phyloP scores from a whole-genome alignment of 805 yeast species.

The Nakazawaea sp. region DNA sequence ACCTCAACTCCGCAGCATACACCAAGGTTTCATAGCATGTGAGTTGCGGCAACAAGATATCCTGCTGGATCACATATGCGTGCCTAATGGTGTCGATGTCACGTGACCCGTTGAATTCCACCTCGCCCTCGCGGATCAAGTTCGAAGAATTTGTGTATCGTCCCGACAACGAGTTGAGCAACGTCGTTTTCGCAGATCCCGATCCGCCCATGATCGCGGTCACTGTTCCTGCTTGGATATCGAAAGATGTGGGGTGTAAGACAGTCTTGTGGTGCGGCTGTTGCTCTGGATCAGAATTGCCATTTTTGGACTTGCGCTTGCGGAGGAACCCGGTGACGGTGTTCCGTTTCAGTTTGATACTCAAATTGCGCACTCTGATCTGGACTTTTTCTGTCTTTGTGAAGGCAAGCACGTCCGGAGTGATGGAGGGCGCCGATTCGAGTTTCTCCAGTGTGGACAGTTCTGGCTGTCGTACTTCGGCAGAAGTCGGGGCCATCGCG shows the following conservation, averaged over 20 bases:
- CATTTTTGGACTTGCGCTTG: conserved; percentile 7
- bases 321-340: background rate
- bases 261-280: conserved; percentile 25
- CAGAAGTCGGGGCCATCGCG: no score
- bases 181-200: conserved; percentile 82
- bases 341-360: conserved; percentile 14
- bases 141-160: conserved; percentile 29
- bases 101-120: conserved; percentile 32
- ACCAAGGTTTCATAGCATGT: conserved; percentile 65
- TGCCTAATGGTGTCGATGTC: conserved; percentile 24
- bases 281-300: conserved; percentile 14
- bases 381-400: conserved; percentile 19
- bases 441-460: no score
- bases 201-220: conserved; percentile 85
- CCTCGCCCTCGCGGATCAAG: conserved; percentile 28
- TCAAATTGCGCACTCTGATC: conserved; percentile 19
- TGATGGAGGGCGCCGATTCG: no score
- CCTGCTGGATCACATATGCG: conserved; percentile 75
- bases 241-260: conserved; percentile 47
- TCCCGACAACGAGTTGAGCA: conserved; percentile 59
- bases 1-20: conserved; percentile 65
- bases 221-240: conserved; percentile 52
- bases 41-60: conserved; percentile 61
- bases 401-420: no score
- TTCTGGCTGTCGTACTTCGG: no score